phyloP scores from a whole-genome alignment of 345 rosid species.

The Euphorbia pulcherrima region DNA sequence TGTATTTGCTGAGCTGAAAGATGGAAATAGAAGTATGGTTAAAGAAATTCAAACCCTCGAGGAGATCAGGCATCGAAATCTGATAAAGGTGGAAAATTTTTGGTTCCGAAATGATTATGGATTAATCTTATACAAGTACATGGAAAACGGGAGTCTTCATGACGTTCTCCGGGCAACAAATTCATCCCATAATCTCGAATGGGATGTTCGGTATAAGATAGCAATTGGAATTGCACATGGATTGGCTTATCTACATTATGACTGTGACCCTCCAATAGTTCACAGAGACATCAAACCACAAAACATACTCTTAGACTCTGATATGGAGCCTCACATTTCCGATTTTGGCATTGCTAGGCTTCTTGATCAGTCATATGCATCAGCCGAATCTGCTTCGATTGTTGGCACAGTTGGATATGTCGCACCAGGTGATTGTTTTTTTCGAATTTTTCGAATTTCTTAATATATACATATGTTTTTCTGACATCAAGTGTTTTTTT shows the following conservation, averaged over 20 bases:
- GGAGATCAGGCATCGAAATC: conserved; percentile 63
- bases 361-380: conserved; percentile 47
- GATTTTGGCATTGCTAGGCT: conserved; percentile 78
- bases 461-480: not conserved
- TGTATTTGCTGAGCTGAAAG: conserved; percentile 37
- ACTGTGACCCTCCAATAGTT: conserved; percentile 65
- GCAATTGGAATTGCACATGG: conserved; percentile 72
- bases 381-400: conserved; percentile 29
- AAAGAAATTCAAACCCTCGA: conserved; percentile 62
- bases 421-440: conserved; percentile 58
- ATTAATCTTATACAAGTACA: conserved; percentile 55
- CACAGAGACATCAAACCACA: conserved; percentile 82
- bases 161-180: conserved; percentile 47
- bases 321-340: conserved; percentile 72
- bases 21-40: conserved; percentile 48
- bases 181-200: conserved; percentile 35
- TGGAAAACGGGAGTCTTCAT: conserved; percentile 75
- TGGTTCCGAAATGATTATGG: conserved; percentile 68
- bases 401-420: conserved; percentile 84
- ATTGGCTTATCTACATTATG: conserved; percentile 74
- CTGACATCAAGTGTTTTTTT: not conserved
- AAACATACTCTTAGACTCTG: conserved; percentile 65
- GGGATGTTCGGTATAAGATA: conserved; percentile 56
- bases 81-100: conserved; percentile 62
- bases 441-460: not conserved